Evolutionary conservation across 495 filamentous ascomycete species (phyloP), one percentile per base, ranked within the genome.

Genomic region (Aspergillus kassunensis): DNA sequence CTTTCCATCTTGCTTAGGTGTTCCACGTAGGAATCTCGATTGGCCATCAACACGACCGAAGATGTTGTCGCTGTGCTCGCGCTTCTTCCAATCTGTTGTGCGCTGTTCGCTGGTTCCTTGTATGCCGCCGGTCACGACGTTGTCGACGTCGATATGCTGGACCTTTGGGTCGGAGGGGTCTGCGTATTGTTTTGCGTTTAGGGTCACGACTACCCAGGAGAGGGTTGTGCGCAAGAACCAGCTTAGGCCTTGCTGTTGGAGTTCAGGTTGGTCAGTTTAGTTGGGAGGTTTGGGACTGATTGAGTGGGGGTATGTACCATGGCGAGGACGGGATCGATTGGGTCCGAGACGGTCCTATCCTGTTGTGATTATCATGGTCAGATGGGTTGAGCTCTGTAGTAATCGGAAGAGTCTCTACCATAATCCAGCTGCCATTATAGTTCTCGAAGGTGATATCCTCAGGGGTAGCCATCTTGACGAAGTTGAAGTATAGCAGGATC

Each of bases 141-240:
- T 91, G 23, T 83, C 77, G 64, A 95, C 87, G 68, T 95, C 86
- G 72, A 97, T 82, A 76, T 89, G 88, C 49, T 79, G 74, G 6
- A 78, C 59, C 11, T 61, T 58, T 3, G 70, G 56, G 25, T 74
- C 67, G 5, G 65, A 61, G 12, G 64, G 51, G 70, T 79, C 49
- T 18, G 70, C 66, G 75, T 80, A 90, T 59, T 90, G 78, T 57
- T 81, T 81, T 52, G 88, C 62, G 44, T 80, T 57, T 19, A 95
- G 81, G 11, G 86, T 90, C 16, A 97, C 65, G 23, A 83, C 88
- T 2, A 91, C 87, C 8, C 83, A 61, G 56, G 69, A 59, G 67
- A 96, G 84, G 40, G 80, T 79, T 74, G 87, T 90, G 70, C 93
- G 92, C 30, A 81, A 78, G 47, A 90, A 57, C 88, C 87, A 98